phyloP scores from a whole-genome alignment of 1,284 basidiomycete genomes.

The Austroboletus niveus region DNA sequence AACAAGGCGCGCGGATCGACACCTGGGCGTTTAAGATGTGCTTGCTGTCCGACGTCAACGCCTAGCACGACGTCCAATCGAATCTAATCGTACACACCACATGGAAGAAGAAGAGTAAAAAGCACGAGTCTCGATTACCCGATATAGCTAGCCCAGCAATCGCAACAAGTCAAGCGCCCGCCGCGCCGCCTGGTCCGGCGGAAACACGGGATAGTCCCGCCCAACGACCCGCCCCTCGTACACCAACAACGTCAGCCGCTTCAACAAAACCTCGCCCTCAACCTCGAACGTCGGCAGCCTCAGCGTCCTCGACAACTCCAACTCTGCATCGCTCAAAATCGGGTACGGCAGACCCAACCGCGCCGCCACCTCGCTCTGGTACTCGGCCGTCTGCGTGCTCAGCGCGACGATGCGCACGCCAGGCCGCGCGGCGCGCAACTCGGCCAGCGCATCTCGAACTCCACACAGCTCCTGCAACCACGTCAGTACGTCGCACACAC shows the following conservation, averaged over 20 bases:
- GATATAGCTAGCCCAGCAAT: slow-evolving; percentile 10
- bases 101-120: not conserved
- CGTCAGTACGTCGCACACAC: not conserved
- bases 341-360: slow-evolving; percentile 21
- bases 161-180: slow-evolving; percentile 9
- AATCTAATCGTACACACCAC: slow-evolving; percentile 21
- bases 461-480: slow-evolving; percentile 19
- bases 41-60: slow-evolving; percentile 54
- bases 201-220: slow-evolving; percentile 24
- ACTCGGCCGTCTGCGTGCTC: slow-evolving; percentile 17
- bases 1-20: slow-evolving; percentile 90
- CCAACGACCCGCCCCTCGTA: slow-evolving; percentile 10
- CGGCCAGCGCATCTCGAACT: slow-evolving; percentile 10
- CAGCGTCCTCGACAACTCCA: slow-evolving; percentile 7
- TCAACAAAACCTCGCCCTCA: slow-evolving; percentile 16
- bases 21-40: slow-evolving; percentile 94
- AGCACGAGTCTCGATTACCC: not conserved
- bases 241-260: slow-evolving; percentile 22
- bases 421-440: not conserved
- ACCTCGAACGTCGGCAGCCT: slow-evolving; percentile 21
- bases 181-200: slow-evolving; percentile 17
- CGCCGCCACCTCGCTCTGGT: slow-evolving; percentile 20
- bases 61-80: not conserved
- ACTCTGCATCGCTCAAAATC: slow-evolving; percentile 18
- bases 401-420: slow-evolving; percentile 15